These are phyloP conservation scores for Geotrichum histeridarum DNA, from an alignment of 1,139 yeast species.

Conservation along the genomic window DNA sequence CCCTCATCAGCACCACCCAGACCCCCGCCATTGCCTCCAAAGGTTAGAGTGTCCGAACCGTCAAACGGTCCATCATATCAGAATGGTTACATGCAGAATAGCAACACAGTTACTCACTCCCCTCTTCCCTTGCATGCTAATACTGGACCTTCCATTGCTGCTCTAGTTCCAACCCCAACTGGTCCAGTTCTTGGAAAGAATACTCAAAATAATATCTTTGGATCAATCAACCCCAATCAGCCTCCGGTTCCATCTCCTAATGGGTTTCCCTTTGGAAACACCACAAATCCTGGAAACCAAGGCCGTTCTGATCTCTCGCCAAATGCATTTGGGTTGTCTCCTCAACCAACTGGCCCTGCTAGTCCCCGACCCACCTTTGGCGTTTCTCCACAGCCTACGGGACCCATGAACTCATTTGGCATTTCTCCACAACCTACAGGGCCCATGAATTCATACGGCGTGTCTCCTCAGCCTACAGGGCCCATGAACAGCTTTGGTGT, in stretches of 20 bases:
- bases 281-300: neutral
- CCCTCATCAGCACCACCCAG: conserved; percentile 1
- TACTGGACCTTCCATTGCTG: conserved; percentile 9
- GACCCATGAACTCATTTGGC: conserved; percentile 3
- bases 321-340: conserved; percentile 16
- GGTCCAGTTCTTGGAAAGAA: conserved; percentile 11
- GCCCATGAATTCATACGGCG: neutral
- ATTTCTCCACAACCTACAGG: conserved; percentile 17
- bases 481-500: neutral
- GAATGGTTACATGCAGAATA: neutral
- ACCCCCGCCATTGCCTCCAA: conserved; percentile 20
- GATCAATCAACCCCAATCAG: conserved; percentile 9
- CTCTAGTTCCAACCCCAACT: conserved; percentile 14
- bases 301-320: conserved; percentile 5
- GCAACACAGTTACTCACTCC: neutral
- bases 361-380: neutral
- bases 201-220: conserved; percentile 2
- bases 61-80: neutral
- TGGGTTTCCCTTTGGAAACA: conserved; percentile 1
- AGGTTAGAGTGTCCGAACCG: conserved; percentile 8
- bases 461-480: conserved; percentile 15
- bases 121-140: conserved; percentile 11
- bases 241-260: neutral
- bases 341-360: neutral
- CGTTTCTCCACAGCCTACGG: neutral